Percentiles rank a stretch among this genome's conserved stretches.
Evolutionary conservation across 495 filamentous ascomycete genomes (phyloP).

Genomic region (Hyaloscypha finlandica): DNA sequence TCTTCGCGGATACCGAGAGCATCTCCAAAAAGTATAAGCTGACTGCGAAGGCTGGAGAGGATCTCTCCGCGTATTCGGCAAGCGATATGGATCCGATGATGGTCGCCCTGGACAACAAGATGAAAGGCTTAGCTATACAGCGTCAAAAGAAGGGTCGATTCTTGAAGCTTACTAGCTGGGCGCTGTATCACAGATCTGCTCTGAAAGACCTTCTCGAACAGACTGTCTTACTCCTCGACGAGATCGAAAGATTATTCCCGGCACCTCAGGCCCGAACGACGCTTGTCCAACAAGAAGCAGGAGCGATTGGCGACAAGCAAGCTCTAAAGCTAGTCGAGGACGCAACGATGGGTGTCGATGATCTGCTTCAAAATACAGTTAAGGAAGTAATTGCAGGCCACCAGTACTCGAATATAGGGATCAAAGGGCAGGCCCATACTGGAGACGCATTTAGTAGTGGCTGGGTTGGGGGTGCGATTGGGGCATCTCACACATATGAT

Average conservation of each 20-base stretch:
- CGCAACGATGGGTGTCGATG: constrained; percentile 7
- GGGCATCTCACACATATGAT: too few species aligned
- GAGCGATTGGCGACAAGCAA: constrained; percentile 21
- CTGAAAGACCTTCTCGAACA: constrained; percentile 30
- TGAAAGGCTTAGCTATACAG: constrained; percentile 26
- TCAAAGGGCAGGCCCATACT: too few species aligned
- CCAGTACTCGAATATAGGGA: constrained; percentile 19
- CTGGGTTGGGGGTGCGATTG: too few species aligned
- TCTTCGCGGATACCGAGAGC: constrained; percentile 30
- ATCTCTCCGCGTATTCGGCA: constrained; percentile 24
- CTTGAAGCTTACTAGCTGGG: constrained; percentile 32
- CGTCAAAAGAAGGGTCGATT: constrained; percentile 29
- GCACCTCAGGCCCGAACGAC: constrained; percentile 12
- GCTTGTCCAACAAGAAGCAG: constrained; percentile 27
- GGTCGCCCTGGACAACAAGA: constrained; percentile 29
- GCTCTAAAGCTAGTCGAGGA: constrained; percentile 25
- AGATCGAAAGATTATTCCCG: constrained; percentile 33
- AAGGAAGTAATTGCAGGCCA: constrained; percentile 21
- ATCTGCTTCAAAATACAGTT: constrained; percentile 17
- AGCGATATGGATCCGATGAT: constrained; percentile 27
- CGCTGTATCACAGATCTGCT: constrained; percentile 33
- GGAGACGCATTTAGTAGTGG: too few species aligned
- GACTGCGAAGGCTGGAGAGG: constrained; percentile 24
- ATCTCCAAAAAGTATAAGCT: constrained; percentile 31
- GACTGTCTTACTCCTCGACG: constrained; percentile 28